Conservation (phyloP, 176 grass and related monocot genomes). For the Eremochloa ophiuroides region DNA sequence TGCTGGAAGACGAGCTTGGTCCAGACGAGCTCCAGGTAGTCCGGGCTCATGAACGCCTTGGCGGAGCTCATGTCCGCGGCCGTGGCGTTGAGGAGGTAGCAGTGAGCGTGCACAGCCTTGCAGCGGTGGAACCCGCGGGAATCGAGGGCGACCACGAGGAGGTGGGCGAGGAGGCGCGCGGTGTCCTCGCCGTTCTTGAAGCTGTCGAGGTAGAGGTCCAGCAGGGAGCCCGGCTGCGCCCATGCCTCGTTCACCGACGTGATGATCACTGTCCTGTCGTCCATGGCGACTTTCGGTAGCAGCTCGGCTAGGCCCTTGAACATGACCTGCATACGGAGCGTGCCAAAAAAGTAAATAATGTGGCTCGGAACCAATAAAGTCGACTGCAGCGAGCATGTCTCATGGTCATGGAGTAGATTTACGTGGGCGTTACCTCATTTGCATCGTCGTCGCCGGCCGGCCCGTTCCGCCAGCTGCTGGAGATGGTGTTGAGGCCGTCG, state of each 20-base stretch:
- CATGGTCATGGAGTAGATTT: neutral
- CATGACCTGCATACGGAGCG: too few species aligned
- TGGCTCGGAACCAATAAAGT: too few species aligned
- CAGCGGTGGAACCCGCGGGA: conserved; percentile 26
- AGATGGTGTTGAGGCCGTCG: neutral
- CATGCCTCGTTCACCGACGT: neutral
- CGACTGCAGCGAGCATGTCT: too few species aligned
- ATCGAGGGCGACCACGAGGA: conserved; percentile 38
- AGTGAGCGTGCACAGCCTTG: conserved; percentile 2
- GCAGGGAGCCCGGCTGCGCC: conserved; percentile 13
- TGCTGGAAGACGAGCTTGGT: conserved; percentile 32
- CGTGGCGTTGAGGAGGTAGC: neutral
- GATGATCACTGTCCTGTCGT: neutral
- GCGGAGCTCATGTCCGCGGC: conserved; percentile 5
- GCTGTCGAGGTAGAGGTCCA: conserved; percentile 39
- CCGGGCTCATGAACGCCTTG: conserved; percentile 31
- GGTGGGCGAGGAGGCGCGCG: conserved; percentile 26
- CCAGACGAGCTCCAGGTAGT: conserved; percentile 51
- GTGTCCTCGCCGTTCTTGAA: conserved; percentile 27
- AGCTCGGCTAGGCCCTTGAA: neutral
- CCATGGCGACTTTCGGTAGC: neutral
- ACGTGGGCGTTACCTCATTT: neutral
- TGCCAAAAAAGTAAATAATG: too few species aligned
- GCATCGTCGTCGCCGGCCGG: neutral
- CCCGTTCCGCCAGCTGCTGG: neutral